Percentiles rank a stretch among this genome's conserved stretches.
phyloP scores from a whole-genome alignment of 768 basidiomycete species.

The Agrocybe praecox region DNA sequence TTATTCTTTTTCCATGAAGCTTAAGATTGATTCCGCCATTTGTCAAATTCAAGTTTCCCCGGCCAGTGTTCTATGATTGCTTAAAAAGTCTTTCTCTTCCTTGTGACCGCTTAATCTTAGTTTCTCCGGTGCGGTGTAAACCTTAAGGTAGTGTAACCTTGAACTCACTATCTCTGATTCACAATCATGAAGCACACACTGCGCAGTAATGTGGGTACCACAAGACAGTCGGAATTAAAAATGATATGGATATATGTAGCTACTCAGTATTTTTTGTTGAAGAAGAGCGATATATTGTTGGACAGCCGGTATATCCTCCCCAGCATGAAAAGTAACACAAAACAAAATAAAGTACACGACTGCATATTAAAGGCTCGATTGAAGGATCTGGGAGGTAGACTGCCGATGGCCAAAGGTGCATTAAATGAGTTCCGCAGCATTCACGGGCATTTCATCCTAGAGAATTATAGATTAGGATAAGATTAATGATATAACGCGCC shows the following conservation, averaged over 20 bases:
- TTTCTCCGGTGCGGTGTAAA: neutral
- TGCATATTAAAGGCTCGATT: conserved; percentile 8
- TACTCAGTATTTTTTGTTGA: neutral
- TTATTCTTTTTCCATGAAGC: neutral
- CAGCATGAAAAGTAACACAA: conserved; percentile 1
- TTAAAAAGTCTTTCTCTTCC: too few relatives aligned
- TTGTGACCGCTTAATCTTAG: too few relatives aligned
- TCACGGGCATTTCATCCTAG: conserved; percentile 98
- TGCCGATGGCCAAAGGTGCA: conserved; percentile 16
- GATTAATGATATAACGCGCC: conserved; percentile 13
- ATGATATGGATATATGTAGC: neutral
- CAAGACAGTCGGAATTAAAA: too few relatives aligned
- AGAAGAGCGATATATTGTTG: neutral
- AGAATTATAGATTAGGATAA: conserved; percentile 20
- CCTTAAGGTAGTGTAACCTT: too few relatives aligned
- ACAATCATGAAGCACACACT: neutral
- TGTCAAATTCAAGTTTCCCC: too few relatives aligned
- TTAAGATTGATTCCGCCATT: too few relatives aligned
- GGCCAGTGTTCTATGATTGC: too few relatives aligned
- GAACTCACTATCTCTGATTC: conserved; percentile 13
- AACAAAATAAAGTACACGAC: conserved; percentile 20
- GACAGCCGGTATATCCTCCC: neutral
- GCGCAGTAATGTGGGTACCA: too few relatives aligned
- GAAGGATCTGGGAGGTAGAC: conserved; percentile 1
- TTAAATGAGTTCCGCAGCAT: conserved; percentile 95